Base-by-base conservation (phyloP, 345 rosid genomes). In the Psidium guajava region DNA sequence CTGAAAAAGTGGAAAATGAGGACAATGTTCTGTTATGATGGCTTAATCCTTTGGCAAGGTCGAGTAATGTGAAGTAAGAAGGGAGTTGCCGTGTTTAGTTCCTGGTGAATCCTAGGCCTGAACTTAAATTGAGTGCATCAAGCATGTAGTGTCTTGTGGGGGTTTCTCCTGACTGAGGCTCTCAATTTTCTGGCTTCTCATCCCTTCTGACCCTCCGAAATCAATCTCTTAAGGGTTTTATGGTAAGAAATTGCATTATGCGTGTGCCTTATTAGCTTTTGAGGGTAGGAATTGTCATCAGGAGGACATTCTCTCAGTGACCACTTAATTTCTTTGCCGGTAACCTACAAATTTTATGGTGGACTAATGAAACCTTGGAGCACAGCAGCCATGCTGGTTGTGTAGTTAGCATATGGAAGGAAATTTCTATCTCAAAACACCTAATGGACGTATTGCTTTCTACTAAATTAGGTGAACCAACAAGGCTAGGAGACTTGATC, bases 191-290 rank as follows among this genome's bases (percentile, higher is more conserved):
- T 69, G 47, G 77, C 77, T 69, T 0, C 47, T 32, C 6, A 32
- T 57, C 4, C 14, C 28, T 57, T 57, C 11, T 11, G 61, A 25
- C 6, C 3, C 61, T 24, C 61, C 61, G 25, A 57, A 25, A 57
- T 57, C 61, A 57, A 57, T 32, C 11, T 9, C 77, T 32, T 18
- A 8, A 69, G 24, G 77, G 24, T 18, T 69, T 8, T 20, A 18
- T 54, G 6, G 9, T 18, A 54, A 54, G 56, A 20, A 54, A 9
- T 69, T 32, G 47, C 47, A 32, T 69, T 2, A 16, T 69, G 2
- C 0, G 0, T 4, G 77, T 0, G 12, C 0, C 0, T 2, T 5
- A 69, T 4, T 32, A 32, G 18, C 24, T 32, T 21, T 10, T 0
- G 3, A 1, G 1, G 40, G 14, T 47, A 32, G 77, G 3, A 32